phyloP scores from a whole-genome alignment of 108 stramenopile species.

The Pseudonitzschia multiseries region DNA sequence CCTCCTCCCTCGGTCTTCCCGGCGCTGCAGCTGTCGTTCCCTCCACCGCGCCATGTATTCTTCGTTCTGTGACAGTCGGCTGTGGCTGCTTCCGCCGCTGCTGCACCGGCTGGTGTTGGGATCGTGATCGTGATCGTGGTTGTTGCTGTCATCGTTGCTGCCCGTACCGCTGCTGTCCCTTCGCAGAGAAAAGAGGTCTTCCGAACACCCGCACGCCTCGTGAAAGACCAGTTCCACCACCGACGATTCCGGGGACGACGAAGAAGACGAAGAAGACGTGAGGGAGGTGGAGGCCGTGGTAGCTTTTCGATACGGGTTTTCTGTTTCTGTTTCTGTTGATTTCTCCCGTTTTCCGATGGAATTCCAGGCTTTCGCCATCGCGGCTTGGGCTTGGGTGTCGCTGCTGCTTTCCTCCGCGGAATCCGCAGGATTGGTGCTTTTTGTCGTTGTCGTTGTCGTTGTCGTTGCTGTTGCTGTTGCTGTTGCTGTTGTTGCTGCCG shows the following conservation, averaged over 20 bases:
- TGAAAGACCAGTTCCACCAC: conserved; percentile 8
- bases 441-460: not conserved
- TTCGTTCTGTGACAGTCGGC: not conserved
- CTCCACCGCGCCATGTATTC: not conserved
- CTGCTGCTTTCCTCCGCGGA: not conserved
- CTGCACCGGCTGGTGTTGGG: not conserved
- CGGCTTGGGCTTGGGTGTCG: too few relatives aligned
- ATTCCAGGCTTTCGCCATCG: not conserved
- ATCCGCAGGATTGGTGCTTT: not conserved
- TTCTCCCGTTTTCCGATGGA: not conserved
- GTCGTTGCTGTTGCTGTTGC: not conserved
- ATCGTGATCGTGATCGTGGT: not conserved
- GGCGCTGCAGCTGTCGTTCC: not conserved
- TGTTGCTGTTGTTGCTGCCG: not conserved
- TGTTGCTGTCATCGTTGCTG: not conserved
- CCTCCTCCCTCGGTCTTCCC: not conserved
- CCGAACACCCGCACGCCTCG: conserved; percentile 5
- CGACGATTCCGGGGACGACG: not conserved
- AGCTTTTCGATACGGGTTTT: not conserved
- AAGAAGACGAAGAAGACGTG: not conserved
- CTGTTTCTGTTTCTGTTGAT: not conserved
- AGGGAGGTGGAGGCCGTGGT: not conserved
- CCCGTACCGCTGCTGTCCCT: not conserved
- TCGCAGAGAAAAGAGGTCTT: not conserved
- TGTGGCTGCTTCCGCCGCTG: not conserved